phyloP scores from a whole-genome alignment of 805 yeast genomes.

The Torulaspora franciscae region DNA sequence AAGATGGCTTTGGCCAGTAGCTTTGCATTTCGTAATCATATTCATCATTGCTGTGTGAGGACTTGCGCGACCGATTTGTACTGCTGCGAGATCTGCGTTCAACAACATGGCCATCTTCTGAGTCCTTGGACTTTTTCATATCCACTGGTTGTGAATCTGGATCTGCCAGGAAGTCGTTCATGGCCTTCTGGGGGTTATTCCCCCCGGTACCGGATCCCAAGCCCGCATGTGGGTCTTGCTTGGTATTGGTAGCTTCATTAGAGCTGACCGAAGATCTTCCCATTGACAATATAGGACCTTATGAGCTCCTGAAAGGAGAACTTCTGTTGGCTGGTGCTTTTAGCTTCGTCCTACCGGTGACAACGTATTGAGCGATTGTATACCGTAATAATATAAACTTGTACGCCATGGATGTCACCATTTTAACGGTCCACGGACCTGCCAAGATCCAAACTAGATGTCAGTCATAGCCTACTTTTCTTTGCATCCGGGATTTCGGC shows the following conservation, averaged over 20 bases:
- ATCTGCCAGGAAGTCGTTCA: conserved; percentile 12
- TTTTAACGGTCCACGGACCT: neutral
- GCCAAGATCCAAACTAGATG: too few species aligned
- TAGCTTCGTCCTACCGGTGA: neutral
- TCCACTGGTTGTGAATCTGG: conserved; percentile 7
- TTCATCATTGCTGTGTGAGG: conserved; percentile 6
- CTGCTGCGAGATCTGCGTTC: conserved; percentile 3
- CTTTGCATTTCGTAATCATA: conserved; percentile 26
- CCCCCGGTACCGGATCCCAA: neutral
- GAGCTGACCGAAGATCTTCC: conserved; percentile 7
- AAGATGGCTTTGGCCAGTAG: conserved; percentile 11
- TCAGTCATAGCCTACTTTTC: neutral
- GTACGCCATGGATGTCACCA: too few species aligned
- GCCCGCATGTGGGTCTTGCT: neutral
- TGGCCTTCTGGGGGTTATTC: conserved; percentile 12
- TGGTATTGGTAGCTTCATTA: conserved; percentile 2
- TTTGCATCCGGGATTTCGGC: neutral
- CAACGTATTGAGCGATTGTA: neutral
- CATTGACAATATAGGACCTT: neutral
- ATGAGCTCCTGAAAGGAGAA: neutral
- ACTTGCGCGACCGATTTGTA: neutral
- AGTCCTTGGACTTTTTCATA: neutral
- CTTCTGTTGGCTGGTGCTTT: neutral
- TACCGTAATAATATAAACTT: neutral
- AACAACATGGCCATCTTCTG: neutral